Evolutionary conservation across 2,329 filamentous ascomycete species (phyloP).

Genomic region (Fusarium liriodendri): DNA sequence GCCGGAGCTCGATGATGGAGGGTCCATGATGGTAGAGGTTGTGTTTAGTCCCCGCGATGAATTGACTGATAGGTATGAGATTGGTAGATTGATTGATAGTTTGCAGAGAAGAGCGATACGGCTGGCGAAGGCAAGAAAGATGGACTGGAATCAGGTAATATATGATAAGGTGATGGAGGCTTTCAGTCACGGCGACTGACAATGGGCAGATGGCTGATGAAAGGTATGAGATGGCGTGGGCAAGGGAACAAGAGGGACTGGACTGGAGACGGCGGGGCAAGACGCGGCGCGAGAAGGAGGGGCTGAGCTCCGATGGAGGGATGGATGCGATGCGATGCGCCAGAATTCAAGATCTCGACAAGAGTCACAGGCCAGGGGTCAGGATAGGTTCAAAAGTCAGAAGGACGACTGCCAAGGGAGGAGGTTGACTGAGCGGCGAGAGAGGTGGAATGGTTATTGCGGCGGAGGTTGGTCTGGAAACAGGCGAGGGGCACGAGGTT

Average conservation of each 20-base stretch:
- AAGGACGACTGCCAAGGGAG: slow-evolving; percentile 24
- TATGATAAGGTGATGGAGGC: slow-evolving; percentile 1
- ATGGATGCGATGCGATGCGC: slow-evolving; percentile 5
- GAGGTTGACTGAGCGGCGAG: slow-evolving; percentile 18
- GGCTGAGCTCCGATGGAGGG: slow-evolving; percentile 4
- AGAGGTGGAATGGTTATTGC: slow-evolving; percentile 36
- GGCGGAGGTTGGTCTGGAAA: slow-evolving; percentile 34
- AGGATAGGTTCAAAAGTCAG: slow-evolving; percentile 21
- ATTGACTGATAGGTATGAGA: slow-evolving; percentile 15
- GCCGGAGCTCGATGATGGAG: slow-evolving; percentile 35
- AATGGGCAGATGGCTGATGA: slow-evolving; percentile 15
- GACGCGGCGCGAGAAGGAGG: slow-evolving; percentile 1
- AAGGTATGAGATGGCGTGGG: slow-evolving; percentile 12
- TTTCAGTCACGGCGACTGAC: slow-evolving; percentile 10
- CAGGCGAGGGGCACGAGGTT: slow-evolving; percentile 38
- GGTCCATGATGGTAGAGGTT: slow-evolving; percentile 36
- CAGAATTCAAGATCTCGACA: background rate
- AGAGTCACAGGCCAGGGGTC: slow-evolving; percentile 19
- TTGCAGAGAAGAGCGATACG: background rate
- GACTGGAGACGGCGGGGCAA: background rate
- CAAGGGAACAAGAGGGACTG: background rate
- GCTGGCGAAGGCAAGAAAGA: background rate
- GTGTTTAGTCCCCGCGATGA: slow-evolving; percentile 21
- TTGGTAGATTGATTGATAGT: background rate
- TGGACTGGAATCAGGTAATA: background rate